Percentiles rank a stretch among this genome's conserved stretches.
phyloP scores from a whole-genome alignment of 2,329 filamentous ascomycete species.

The Xylariaceae sp. region DNA sequence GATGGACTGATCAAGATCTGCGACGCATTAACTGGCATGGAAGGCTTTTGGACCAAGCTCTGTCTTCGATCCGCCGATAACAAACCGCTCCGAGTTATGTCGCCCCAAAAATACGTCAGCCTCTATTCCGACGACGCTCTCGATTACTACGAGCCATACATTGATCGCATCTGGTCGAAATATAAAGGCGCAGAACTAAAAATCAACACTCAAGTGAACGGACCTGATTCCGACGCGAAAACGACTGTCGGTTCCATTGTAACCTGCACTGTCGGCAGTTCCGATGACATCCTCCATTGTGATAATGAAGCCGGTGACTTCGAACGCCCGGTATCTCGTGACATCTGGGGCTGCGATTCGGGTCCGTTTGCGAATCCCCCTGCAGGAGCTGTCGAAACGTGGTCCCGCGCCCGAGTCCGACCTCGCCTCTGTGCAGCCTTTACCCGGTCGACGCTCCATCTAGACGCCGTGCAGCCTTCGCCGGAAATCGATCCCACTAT shows the following conservation, averaged over 20 bases:
- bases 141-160: constrained; percentile 40
- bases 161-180: constrained; percentile 38
- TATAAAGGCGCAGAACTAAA: constrained; percentile 34
- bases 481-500: constrained; percentile 20
- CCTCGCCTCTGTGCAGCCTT: constrained; percentile 45
- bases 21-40: constrained; percentile 31
- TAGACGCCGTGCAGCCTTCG: constrained; percentile 40
- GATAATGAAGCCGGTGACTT: constrained; percentile 36
- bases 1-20: constrained; percentile 36
- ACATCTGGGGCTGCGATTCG: constrained; percentile 45
- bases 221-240: constrained; percentile 9
- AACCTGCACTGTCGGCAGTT: constrained; percentile 31
- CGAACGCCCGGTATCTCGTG: constrained; percentile 35
- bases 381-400: constrained; percentile 27
- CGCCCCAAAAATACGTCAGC: constrained; percentile 36
- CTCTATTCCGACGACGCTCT: constrained; percentile 14
- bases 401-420: constrained; percentile 35
- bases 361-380: constrained; percentile 36
- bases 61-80: constrained; percentile 31
- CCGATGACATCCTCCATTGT: constrained; percentile 32
- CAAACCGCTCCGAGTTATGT: constrained; percentile 38
- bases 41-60: constrained; percentile 36
- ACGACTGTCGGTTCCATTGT: constrained; percentile 24
- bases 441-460: constrained; percentile 38
- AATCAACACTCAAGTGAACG: constrained; percentile 37